Base-by-base conservation (phyloP, 2,329 filamentous ascomycete species). In the Aspergillus melleus region DNA sequence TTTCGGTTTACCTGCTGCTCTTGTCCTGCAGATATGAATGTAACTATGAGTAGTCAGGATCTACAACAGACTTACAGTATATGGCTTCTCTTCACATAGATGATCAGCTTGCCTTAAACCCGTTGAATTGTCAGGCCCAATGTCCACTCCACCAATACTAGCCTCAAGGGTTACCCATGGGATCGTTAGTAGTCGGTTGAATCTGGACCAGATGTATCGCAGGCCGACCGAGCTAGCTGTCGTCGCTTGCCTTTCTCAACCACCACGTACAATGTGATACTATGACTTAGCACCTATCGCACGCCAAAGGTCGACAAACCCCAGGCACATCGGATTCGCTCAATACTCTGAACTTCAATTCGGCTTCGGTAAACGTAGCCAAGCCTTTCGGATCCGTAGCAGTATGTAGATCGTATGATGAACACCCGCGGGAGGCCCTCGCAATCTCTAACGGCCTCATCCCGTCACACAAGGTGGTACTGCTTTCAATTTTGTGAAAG, bases 21-120 rank as follows among this genome's bases (percentile, higher is more conserved):
- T 9, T 29, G 26, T 29, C 26, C 2, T 29, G 26, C 6, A 29
- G 26, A 9, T 29, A 60, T 74, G 71, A 3, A 74, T 59, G 0
- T 42, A 42, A n/a, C 16, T 14, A 42, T 14, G 4, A 16, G 16
- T 8, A 14, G 14, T n/a, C 16, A 42, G 6, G 36, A 42, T 42
- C 16, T 42, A 42, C 16, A 42, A n/a, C 14, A n/a, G 36, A 42
- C 5, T 16, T 42, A 1, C 5, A n/a, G 1, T 6, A 4, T 8
- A n/a, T n/a, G 6, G 16, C 6, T 16, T 16, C 16, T 36, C 14
- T 2, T 36, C 11, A 36, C 11, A 4, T 9, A 36, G 3, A 12
- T 36, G 12, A 4, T 14, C 32, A 16, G 32, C 10, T 36, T 14
- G 11, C 12, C 12, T 42, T 42, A 8, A 14, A 6, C 9, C 14